A percentile compares a stretch with the other conserved stretches of the same genome.
Conservation (phyloP, 257 asterid species). For the Solanum habrochaites region DNA sequence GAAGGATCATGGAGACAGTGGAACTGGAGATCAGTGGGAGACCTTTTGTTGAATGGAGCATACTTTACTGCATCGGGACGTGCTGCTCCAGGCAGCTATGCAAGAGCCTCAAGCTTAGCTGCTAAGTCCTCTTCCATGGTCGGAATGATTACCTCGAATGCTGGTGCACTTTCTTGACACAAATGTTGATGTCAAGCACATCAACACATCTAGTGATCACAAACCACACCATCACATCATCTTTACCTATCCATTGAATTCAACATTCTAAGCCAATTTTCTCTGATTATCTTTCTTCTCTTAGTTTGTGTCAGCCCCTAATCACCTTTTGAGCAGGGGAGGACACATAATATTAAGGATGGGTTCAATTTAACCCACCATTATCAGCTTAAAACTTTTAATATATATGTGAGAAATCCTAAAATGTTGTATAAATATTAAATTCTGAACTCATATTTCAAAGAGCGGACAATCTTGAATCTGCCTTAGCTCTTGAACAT, state of each 20-base stretch:
- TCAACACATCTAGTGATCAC: not conserved
- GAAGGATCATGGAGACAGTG: slow-evolving; percentile 54
- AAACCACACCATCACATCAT: not conserved
- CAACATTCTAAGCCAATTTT: not conserved
- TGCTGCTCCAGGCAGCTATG: slow-evolving; percentile 61
- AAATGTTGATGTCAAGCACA: slow-evolving; percentile 23
- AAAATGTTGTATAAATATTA: not conserved
- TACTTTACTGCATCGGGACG: slow-evolving; percentile 71
- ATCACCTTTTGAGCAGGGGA: not conserved
- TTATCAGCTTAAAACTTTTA: not conserved
- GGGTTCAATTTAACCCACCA: not conserved
- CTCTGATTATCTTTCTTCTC: not conserved
- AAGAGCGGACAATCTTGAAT: not conserved
- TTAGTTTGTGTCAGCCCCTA: not conserved
- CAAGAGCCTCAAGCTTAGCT: slow-evolving; percentile 78
- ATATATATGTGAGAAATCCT: not conserved
- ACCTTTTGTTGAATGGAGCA: slow-evolving; percentile 90
- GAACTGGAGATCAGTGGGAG: slow-evolving; percentile 98
- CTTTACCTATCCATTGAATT: not conserved
- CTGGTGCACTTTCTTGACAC: slow-evolving; percentile 66
- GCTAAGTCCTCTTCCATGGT: slow-evolving; percentile 80
- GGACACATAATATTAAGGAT: not conserved
- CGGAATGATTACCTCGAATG: slow-evolving; percentile 49
- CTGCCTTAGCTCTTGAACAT: not conserved
- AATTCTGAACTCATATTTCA: not conserved